Evolutionary conservation across 352 stramenopile genomes (phyloP), one percentile per base, ranked within the genome.

Genomic region (Paralagenidium karlingii): DNA sequence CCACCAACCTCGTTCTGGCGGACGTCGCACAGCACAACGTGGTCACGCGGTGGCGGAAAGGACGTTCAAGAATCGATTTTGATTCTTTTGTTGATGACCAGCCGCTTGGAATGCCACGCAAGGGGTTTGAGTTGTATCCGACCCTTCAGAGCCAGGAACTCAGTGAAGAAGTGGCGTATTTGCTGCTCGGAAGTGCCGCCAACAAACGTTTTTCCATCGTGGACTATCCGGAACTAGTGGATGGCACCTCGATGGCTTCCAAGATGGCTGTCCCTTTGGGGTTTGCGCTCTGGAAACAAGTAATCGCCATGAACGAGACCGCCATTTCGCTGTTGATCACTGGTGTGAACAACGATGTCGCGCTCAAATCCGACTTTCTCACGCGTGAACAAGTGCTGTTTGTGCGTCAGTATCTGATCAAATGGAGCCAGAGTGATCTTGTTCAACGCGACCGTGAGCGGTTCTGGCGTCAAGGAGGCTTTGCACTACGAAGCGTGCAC

Each of bases 271-370:
- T 74, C 8, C 63, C 65, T 0, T 47, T 55, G 1, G 74, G 69
- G 2, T 87, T 87, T 39, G 69, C 51, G 16, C 79, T 87, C 32
- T 87, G 74, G 74, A 84, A 84, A 19, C 63, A 78, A 37, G 61
- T 83, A 19, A 68, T 87, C 28, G 60, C 61, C 3, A 57, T 84
- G 34, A 64, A 87, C 19, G 60, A 75, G 43, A 55, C 52, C 0
- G 65, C 74, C 7, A 82, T 87, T 22, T 21, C 18, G 0, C 70
- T 67, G 27, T 48, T 82, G 0, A 51, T 87, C 1, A 45, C 63
- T 1, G 58, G 68, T 0, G 67, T 87, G 2, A 84, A 84, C 39
- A 65, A 70, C 24, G 74, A 87, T 20, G 59, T 87, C 3, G 74
- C 63, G 0, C 25, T 47, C 1, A 24, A 38, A 1, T 49, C 24